Evolutionary conservation across 1,284 basidiomycete species (phyloP), one percentile per base, ranked within the genome.

Genomic region (Fomitopsis schrenkii): DNA sequence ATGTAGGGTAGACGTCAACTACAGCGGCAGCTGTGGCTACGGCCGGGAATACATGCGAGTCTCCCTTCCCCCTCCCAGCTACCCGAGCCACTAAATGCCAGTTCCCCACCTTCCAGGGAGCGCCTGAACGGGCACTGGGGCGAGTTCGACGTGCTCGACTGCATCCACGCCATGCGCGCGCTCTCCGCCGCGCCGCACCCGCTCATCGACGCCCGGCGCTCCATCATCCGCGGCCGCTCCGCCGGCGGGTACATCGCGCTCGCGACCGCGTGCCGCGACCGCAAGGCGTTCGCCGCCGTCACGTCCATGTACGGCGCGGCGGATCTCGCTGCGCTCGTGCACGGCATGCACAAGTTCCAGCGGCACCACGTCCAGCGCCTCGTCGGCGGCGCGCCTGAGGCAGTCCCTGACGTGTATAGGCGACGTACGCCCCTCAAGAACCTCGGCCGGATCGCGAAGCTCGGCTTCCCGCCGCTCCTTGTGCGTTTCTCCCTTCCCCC

Each of bases 21-120:
- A 89, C 66, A 80, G 87, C 8, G 90, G 90, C 0, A 87, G 84
- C 5, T 83, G 83, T 5, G 86, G 86, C 0, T 88, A 85, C 64
- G 88, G 87, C 0, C 79, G 85, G 2, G 72, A 74, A 50, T 90
- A 86, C 63, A 76, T 75, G 81, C 79, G 66, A 63, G 77, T 54
- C 8, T 17, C 15, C 33, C 30, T 19, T 30, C 9, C 8, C 5
- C 3, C 12, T 38, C 19, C n/a, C 7, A 5, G 4, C 14, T 19
- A 36, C 33, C 19, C 3, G 8, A 22, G 17, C 15, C 30, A 38
- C n/a, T 50, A 17, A 22, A 5, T 15, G 5, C 38, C 6, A n/a
- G 19, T 22, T 22, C 22, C 22, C 22, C 22, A 22, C 14, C 35
- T 30, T 62, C 5, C 48, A 81, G 83, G 53, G 76, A 84, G 42